These are phyloP conservation scores for Hypoxylon lienhwacheense DNA, from an alignment of 495 filamentous ascomycete genomes.

Conservation along the genomic window DNA sequence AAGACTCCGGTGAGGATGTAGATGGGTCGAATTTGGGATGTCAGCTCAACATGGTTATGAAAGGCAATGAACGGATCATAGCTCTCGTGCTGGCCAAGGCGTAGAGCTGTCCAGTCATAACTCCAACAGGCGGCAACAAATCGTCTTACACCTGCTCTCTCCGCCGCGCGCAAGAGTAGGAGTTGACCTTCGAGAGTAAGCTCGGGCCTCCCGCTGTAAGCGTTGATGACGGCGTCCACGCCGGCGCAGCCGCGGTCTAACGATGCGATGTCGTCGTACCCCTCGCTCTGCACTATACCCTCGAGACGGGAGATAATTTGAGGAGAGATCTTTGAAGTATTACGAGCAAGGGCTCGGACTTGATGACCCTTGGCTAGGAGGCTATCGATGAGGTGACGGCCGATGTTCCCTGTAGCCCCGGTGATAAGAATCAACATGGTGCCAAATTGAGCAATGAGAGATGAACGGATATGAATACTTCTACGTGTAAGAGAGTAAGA, in stretches of 20 bases:
- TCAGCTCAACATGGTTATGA: slow-evolving; percentile 21
- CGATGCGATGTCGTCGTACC: slow-evolving; percentile 32
- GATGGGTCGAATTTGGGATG: slow-evolving; percentile 22
- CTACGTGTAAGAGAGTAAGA: no score
- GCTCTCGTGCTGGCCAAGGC: slow-evolving; percentile 27
- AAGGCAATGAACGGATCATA: slow-evolving; percentile 33
- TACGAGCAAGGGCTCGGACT: slow-evolving; percentile 25
- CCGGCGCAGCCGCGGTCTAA: slow-evolving; percentile 25
- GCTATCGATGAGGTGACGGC: slow-evolving; percentile 7
- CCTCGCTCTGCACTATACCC: slow-evolving; percentile 13
- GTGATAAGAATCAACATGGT: slow-evolving; percentile 27
- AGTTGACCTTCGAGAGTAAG: slow-evolving; percentile 37
- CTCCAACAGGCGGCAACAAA: slow-evolving; percentile 32
- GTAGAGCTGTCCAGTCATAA: slow-evolving; percentile 24
- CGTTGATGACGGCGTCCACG: slow-evolving; percentile 37
- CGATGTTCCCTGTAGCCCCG: slow-evolving; percentile 35
- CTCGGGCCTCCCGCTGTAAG: slow-evolving; percentile 26
- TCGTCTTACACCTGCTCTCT: slow-evolving; percentile 31
- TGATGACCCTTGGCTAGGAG: slow-evolving; percentile 24
- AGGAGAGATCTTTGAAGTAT: slow-evolving; percentile 13
- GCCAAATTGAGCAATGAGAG: background rate
- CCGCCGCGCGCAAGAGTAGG: slow-evolving; percentile 38
- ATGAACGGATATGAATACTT: no score
- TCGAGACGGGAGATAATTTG: slow-evolving; percentile 19
- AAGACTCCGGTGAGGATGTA: slow-evolving; percentile 32